These are phyloP conservation scores for Tothia fuscella DNA, from an alignment of 2,329 filamentous ascomycete genomes.

Conservation along the genomic window DNA sequence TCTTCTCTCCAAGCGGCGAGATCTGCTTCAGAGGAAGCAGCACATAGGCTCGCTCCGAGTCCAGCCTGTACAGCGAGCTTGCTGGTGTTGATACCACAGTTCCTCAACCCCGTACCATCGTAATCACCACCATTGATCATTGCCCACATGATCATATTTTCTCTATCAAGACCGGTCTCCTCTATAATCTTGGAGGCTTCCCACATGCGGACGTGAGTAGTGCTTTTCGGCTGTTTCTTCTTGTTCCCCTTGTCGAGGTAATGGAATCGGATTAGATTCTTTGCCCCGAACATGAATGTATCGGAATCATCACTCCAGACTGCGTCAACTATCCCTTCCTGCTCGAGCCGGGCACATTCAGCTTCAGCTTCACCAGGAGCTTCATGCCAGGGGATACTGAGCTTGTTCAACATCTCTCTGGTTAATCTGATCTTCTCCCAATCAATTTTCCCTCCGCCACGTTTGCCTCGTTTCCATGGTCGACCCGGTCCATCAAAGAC, in stretches of 20 bases:
- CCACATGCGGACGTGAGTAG: slow-evolving; percentile 22
- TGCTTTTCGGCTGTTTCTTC: slow-evolving; percentile 16
- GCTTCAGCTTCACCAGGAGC: slow-evolving; percentile 38
- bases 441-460: slow-evolving; percentile 21
- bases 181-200: slow-evolving; percentile 18
- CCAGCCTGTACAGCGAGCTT: slow-evolving; percentile 18
- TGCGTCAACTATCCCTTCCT: slow-evolving; percentile 33
- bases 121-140: slow-evolving; percentile 33
- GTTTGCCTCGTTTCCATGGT: slow-evolving; percentile 24
- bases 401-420: slow-evolving; percentile 25
- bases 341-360: slow-evolving; percentile 35
- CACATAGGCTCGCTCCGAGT: slow-evolving; percentile 21
- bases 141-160: slow-evolving; percentile 29
- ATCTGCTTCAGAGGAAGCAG: slow-evolving; percentile 10
- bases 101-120: slow-evolving; percentile 22
- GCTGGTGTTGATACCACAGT: slow-evolving; percentile 25
- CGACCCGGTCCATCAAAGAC: slow-evolving; percentile 42
- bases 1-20: slow-evolving; percentile 17
- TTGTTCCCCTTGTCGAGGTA: slow-evolving; percentile 21
- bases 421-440: slow-evolving; percentile 22
- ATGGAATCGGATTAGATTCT: slow-evolving; percentile 25
- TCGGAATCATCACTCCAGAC: slow-evolving; percentile 39
- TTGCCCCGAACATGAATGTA: slow-evolving; percentile 36
- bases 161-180: slow-evolving; percentile 21
- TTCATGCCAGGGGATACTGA: slow-evolving; percentile 31